Conservation (phyloP, 176 grass and related monocot species). For the Triticum urartu region DNA sequence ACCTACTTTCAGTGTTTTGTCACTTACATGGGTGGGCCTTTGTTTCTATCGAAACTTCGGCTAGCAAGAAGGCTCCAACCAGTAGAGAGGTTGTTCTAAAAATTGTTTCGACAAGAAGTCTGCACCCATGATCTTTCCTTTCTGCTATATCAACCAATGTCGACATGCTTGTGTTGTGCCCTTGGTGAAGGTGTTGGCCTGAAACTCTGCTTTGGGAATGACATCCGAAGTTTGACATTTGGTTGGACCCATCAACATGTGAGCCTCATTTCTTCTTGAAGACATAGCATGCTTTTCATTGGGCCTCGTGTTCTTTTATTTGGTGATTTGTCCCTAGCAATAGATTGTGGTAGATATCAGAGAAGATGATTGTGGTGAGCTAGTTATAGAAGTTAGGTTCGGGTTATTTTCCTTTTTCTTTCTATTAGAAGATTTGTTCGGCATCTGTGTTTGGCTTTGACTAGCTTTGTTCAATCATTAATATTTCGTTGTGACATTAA, state of each 20-base stretch:
- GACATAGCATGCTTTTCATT: not conserved
- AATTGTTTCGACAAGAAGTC: too few relatives aligned
- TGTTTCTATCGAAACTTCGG: too few relatives aligned
- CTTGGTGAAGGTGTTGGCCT: too few relatives aligned
- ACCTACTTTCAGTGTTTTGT: too few relatives aligned
- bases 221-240: not conserved
- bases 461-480: not conserved
- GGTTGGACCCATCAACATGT: not conserved
- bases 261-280: not conserved
- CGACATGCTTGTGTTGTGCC: too few relatives aligned
- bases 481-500: not conserved
- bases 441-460: not conserved
- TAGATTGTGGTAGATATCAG: not conserved
- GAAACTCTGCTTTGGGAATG: not conserved
- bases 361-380: not conserved
- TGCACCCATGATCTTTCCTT: too few relatives aligned
- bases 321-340: not conserved
- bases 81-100: too few relatives aligned
- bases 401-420: not conserved
- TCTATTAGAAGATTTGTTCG: not conserved
- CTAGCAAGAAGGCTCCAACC: too few relatives aligned
- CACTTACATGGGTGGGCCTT: too few relatives aligned
- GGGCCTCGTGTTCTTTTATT: too few relatives aligned
- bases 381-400: not conserved
- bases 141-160: too few relatives aligned